Conservation (phyloP, 106 monocot species). For the Xerophyta viscosa region DNA sequence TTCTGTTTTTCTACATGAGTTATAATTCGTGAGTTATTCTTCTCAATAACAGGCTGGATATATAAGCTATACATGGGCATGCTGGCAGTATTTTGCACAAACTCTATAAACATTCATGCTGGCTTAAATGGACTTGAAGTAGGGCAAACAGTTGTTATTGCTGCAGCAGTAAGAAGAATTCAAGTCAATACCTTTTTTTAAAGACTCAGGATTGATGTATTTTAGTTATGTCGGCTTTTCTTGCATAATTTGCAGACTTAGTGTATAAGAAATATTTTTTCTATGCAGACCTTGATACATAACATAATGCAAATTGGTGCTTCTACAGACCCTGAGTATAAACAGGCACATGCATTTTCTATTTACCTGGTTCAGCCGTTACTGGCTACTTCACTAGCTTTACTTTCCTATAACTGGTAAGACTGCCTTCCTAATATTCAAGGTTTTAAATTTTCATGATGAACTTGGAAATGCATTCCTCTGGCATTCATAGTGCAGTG, state of each 20-base stretch:
- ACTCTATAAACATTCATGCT: conserved; percentile 91
- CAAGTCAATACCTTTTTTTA: too few species aligned
- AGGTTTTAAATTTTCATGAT: too few species aligned
- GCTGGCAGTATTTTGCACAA: conserved; percentile 89
- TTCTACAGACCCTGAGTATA: conserved; percentile 57
- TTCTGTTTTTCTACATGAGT: too few species aligned
- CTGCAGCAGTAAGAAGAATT: conserved; percentile 90
- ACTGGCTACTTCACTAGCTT: conserved; percentile 75
- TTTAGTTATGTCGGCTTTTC: too few species aligned
- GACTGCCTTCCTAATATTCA: too few species aligned
- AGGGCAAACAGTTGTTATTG: conserved; percentile 87
- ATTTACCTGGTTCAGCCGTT: conserved; percentile 75
- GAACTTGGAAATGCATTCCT: neutral
- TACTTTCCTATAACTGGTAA: conserved; percentile 95
- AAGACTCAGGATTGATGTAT: too few species aligned
- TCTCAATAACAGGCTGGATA: conserved; percentile 49
- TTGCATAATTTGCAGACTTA: too few species aligned
- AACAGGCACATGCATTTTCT: conserved; percentile 95
- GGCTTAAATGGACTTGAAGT: conserved; percentile 94
- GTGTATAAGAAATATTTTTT: neutral
- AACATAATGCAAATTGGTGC: conserved; percentile 96
- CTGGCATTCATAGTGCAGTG: neutral
- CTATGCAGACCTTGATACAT: conserved; percentile 79
- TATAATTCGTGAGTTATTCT: neutral
- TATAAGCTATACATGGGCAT: conserved; percentile 94